Base-by-base conservation (phyloP, 2,329 filamentous ascomycete genomes). In the Myrmaecium sp. region DNA sequence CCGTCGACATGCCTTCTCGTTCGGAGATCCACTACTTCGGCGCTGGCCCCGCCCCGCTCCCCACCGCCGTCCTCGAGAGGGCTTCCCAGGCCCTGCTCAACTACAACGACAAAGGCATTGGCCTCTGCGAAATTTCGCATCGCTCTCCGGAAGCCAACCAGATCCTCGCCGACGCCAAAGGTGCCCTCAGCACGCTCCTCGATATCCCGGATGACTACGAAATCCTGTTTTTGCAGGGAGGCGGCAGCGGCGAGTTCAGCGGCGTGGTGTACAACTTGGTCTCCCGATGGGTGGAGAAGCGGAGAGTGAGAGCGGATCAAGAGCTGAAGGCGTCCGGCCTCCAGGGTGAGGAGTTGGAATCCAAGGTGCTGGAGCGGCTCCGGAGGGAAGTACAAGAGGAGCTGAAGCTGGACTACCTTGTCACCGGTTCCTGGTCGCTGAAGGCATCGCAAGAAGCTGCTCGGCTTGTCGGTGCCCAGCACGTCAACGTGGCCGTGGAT, bases 101-200 rank as follows among this genome's bases (percentile, higher is more conserved):
- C 61, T 92, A 72, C 60, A 62, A 86, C 24, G 62, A 69, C 48
- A 80, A 72, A 20, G 86, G 86, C 31, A 64, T 94, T 29, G 83
- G 83, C 27, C 66, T 94, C 22, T 81, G 79, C 35, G 86, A 95
- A 54, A 81, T 91, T 49, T 86, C 78, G 6, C 86, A 95, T 52
- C 79, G 86, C 36, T 91, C 80, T 9, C 62, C 69, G 33, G 66
- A 79, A 23, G 86, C 86, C 14, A 67, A 70, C 36, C 68, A 73
- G 35, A 82, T 95, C 42, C 67, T 95, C 38, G 73, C 77, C 35
- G 65, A 79, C 36, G 67, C 81, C 35, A 89, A 91, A 51, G 66
- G 69, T 17, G 71, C 78, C 35, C 65, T 95, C 7, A 64, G 66
- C 18, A 59, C 58, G 13, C 76, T 80, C 38, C 73, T 93, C 30